Evolutionary conservation across 768 basidiomycete species (phyloP), one percentile per base, ranked within the genome.

Genomic region (Leccinellum rugosiceps): DNA sequence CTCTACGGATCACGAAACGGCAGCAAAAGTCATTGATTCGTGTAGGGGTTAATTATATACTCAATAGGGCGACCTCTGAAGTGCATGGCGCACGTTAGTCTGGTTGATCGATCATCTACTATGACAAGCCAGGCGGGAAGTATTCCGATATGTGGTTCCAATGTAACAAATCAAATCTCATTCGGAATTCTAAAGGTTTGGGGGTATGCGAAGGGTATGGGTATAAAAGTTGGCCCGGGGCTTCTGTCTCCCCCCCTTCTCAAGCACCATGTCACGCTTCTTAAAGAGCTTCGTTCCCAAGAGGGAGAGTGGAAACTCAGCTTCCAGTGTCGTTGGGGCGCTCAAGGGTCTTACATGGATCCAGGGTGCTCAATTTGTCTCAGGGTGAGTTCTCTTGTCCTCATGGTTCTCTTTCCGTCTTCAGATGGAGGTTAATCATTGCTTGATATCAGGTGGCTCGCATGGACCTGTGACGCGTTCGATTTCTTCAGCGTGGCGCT

Each of bases 391-490:
- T 4, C 2, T 49, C 30, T 56, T 52, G 38, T 50, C 11, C 50
- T 15, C 45, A 6, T 23, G 3, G 13, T 50, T 14, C 41, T 61
- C 32, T 41, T 15, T 14, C 19, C 19, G 6, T 50, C 23, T 3
- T 52, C 0, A 28, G 5, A 55, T n/a, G 48, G 55, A 19, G 28
- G 46, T 32, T 58, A 10, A 61, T 26, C 34, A 13, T 10, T 44
- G 10, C 13, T 1, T 45, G 41, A 4, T 51, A 3, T 32, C 64
- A 88, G 86, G 19, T 92, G 87, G 87, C 74, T 94, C n/a, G 89
- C 90, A 0, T 94, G 92, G 92, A 88, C 85, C 7, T 86, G 83
- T 71, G 92, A 94, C 65, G 90, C 91, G 1, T 84, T 91, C 65
- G 93, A 94, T 70, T 94, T 91, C 75, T 94, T 94, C 76, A 83